Base-by-base conservation (phyloP, 257 asterid genomes). In the Solanum sejunctum region DNA sequence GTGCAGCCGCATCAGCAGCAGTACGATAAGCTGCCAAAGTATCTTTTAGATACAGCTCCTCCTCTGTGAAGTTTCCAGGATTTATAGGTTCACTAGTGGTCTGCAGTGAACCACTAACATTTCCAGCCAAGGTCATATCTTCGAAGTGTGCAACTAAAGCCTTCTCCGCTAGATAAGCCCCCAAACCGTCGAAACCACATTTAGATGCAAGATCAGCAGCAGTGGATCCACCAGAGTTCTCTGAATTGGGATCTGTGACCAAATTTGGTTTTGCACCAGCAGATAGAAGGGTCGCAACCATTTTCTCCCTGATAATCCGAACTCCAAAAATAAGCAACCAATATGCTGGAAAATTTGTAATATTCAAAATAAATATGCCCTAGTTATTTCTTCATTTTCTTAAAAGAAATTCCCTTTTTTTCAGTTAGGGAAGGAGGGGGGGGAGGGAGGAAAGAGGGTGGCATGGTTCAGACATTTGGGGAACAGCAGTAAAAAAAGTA, bases 1-100 rank as follows among this genome's bases (percentile, higher is more conserved):
- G 98, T 41, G 99, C 94, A 70, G 99, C 99, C 51, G 98, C 99
- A 91, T 93, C 98, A 54, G 99, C 98, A 71, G 98, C 99, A 20
- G 98, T 97, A 26, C 98, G 89, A 87, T 95, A 95, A 85, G 99
- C 99, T 54, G 98, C 88, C 66, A 97, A 92, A 72, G 97, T 88
- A 85, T 97, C 99, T 87, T 93, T 97, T 85, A 97, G 90, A 86
- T 84, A 86, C 85, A 84, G 51, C 88, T 97, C 98, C 20, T 95
- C 99, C 84, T 93, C 97, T 0, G 85, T 89, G 90, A 89, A 89
- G 90, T 91, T 90, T 72, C 83, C 98, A 16, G 89, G 20, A 81
- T 84, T 84, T 45, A 87, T 81, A 21, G 85, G 41, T 49, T 93
- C 95, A 69, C 84, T 85, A 9, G 91, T 80, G n/a, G 90, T 84